phyloP scores from a whole-genome alignment of 352 stramenopile genomes.

The Phytophthora idaei region DNA sequence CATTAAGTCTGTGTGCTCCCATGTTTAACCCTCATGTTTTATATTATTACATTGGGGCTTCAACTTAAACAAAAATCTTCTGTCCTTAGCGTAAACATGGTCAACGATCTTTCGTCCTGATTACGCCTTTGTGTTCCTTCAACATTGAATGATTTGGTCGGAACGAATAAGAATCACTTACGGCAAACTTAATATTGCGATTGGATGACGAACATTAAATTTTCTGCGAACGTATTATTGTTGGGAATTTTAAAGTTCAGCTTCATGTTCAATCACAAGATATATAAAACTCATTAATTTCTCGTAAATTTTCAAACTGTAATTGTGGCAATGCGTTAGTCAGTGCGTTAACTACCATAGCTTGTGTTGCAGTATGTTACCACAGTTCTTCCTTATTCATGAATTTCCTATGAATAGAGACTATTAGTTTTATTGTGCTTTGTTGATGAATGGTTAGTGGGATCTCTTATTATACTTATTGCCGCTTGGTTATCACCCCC shows the following conservation, averaged over 20 bases:
- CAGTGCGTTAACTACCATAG: not conserved
- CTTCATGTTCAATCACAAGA: not conserved
- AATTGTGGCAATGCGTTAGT: not conserved
- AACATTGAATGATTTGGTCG: not conserved
- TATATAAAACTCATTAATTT: not conserved
- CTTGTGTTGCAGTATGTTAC: not conserved
- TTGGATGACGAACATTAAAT: not conserved
- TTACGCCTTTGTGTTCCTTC: not conserved
- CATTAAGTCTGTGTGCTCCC: not conserved
- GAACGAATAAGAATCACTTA: not conserved
- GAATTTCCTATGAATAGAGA: not conserved
- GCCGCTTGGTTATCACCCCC: constrained; percentile 2
- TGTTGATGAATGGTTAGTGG: not conserved
- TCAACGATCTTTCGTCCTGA: not conserved
- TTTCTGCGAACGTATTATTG: not conserved
- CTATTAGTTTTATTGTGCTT: not conserved
- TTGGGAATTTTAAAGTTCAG: not conserved
- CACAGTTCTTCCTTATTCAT: not conserved
- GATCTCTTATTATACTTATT: constrained; percentile 2
- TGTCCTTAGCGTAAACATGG: not conserved
- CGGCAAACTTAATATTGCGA: not conserved
- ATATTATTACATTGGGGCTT: not conserved
- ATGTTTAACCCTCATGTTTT: not conserved
- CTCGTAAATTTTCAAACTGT: not conserved
- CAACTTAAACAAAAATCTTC: not conserved